Conservation (phyloP, 2,329 filamentous ascomycete genomes). For the Aspergillus aculeatus region DNA sequence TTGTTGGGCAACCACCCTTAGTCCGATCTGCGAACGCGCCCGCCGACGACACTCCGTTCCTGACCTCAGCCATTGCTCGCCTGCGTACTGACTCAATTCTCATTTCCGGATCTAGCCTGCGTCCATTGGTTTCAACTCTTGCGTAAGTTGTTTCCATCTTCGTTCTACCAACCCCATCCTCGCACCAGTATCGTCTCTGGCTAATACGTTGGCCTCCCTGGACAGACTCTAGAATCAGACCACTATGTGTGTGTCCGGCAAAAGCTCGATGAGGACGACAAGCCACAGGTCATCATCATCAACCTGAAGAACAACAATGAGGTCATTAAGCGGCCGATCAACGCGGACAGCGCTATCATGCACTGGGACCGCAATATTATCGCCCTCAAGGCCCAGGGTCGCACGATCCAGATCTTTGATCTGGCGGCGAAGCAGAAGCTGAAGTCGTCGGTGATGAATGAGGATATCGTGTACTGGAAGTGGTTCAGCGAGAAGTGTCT, state of each 20-base stretch:
- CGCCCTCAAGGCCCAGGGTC: slow-evolving; percentile 88
- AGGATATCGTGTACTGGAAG: slow-evolving; percentile 99
- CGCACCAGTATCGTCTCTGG: background rate
- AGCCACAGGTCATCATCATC: slow-evolving; percentile 93
- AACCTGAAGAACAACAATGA: slow-evolving; percentile 98
- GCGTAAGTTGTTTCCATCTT: slow-evolving; percentile 56
- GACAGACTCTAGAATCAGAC: slow-evolving; percentile 94
- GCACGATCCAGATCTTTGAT: slow-evolving; percentile 97
- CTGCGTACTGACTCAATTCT: slow-evolving; percentile 24
- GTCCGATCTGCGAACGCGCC: slow-evolving; percentile 12
- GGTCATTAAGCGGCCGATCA: slow-evolving; percentile 90
- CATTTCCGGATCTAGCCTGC: slow-evolving; percentile 51
- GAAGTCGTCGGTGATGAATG: slow-evolving; percentile 93
- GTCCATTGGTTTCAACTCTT: slow-evolving; percentile 84
- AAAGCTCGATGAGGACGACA: slow-evolving; percentile 78
- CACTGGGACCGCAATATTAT: slow-evolving; percentile 97
- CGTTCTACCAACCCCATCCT: background rate
- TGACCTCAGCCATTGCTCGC: background rate
- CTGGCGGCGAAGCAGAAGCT: slow-evolving; percentile 89
- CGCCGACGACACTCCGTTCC: slow-evolving; percentile 2
- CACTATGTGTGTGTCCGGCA: slow-evolving; percentile 94
- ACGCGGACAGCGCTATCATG: slow-evolving; percentile 99
- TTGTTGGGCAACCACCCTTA: slow-evolving; percentile 9
- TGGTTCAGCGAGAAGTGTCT: slow-evolving; percentile 91
- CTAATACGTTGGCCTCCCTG: slow-evolving; percentile 24